phyloP scores from a whole-genome alignment of 164 flowering plant species.

The Vitis vinifera region DNA sequence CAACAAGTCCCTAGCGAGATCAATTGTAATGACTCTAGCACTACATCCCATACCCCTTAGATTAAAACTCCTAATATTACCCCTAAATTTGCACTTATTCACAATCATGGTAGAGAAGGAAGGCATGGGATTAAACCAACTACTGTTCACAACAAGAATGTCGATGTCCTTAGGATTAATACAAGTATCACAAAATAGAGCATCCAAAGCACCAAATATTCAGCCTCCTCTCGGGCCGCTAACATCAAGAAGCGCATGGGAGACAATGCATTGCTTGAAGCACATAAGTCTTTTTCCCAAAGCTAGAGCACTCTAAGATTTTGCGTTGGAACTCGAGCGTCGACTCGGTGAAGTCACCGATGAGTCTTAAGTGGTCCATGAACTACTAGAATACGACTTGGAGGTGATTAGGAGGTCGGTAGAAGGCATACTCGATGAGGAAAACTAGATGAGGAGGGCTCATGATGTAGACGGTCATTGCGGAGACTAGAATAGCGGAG shows the following conservation, averaged over 20 bases:
- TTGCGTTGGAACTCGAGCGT: slow-evolving; percentile 40
- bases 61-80: no score
- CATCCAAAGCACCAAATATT: slow-evolving; percentile 36
- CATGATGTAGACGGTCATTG: slow-evolving; percentile 29
- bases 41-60: no score
- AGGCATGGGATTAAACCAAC: no score
- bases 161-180: neutral
- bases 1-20: no score
- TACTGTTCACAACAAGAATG: no score
- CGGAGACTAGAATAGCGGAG: slow-evolving; percentile 30
- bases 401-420: slow-evolving; percentile 25
- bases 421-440: slow-evolving; percentile 34
- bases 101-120: no score
- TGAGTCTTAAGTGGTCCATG: slow-evolving; percentile 32
- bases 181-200: slow-evolving; percentile 21
- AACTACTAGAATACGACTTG: slow-evolving; percentile 22
- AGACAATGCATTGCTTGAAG: slow-evolving; percentile 31
- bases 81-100: no score
- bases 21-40: no score
- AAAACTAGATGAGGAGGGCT: slow-evolving; percentile 31
- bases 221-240: slow-evolving; percentile 34
- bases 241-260: slow-evolving; percentile 30
- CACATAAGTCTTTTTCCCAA: slow-evolving; percentile 37
- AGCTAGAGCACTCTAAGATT: neutral
- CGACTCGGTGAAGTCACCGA: slow-evolving; percentile 31